These are phyloP conservation scores for Coniochaeta hoffmannii DNA, from an alignment of 2,329 filamentous ascomycete genomes.

Conservation along the genomic window DNA sequence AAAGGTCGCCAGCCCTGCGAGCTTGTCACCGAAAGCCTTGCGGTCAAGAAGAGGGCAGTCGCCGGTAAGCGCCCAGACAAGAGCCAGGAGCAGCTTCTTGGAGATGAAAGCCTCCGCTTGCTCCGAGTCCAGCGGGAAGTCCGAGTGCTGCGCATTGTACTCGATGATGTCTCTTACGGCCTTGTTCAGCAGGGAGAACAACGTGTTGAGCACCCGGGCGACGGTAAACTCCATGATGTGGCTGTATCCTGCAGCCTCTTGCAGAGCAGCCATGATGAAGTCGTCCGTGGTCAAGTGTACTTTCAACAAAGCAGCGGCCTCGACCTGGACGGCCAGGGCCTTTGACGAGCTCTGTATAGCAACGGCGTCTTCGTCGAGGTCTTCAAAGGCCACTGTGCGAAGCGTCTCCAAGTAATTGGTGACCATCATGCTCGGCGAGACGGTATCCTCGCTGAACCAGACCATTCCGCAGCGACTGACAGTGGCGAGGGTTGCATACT, in stretches of 20 bases:
- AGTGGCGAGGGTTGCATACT: conserved; percentile 96
- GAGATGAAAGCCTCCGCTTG: conserved; percentile 84
- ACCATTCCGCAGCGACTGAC: conserved; percentile 99
- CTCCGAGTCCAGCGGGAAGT: conserved; percentile 86
- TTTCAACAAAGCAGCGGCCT: conserved; percentile 73
- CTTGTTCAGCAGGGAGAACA: conserved; percentile 96
- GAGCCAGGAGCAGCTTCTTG: conserved; percentile 86
- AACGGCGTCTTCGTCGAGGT: conserved; percentile 87
- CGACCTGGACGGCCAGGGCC: conserved; percentile 68
- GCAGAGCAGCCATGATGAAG: conserved; percentile 72
- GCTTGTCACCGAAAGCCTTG: conserved; percentile 79
- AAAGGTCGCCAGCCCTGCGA: conserved; percentile 76
- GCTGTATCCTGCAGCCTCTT: conserved; percentile 68
- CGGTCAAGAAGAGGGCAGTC: conserved; percentile 86
- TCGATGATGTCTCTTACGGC: conserved; percentile 86
- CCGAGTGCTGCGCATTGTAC: conserved; percentile 89
- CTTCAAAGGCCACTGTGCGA: conserved; percentile 79
- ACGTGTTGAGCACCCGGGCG: conserved; percentile 80
- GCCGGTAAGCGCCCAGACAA: conserved; percentile 93
- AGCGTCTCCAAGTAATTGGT: conserved; percentile 82
- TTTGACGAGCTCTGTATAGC: conserved; percentile 69
- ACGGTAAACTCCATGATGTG: conserved; percentile 99
- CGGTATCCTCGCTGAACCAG: conserved; percentile 98
- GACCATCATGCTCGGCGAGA: conserved; percentile 88
- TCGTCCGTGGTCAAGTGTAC: conserved; percentile 69